Conservation (phyloP, 805 yeast species). For the Jamesozyma spencerorum region DNA sequence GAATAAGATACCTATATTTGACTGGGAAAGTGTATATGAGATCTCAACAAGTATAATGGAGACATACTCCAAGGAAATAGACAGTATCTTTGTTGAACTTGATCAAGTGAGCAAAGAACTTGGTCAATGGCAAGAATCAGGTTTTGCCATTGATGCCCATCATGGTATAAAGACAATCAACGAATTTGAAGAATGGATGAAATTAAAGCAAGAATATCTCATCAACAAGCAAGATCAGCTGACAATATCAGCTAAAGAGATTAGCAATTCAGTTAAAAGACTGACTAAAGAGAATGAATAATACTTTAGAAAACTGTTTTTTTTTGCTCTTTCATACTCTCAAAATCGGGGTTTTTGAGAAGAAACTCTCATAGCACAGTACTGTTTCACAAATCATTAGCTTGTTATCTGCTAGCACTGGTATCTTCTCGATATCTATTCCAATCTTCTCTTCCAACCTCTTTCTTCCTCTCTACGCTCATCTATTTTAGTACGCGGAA, state of each 20-base stretch:
- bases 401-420: no score
- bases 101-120: constrained; percentile 20
- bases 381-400: no score
- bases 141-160: constrained; percentile 26
- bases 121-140: constrained; percentile 29
- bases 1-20: constrained; percentile 8
- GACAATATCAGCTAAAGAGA: constrained; percentile 20
- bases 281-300: constrained; percentile 5
- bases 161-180: constrained; percentile 22
- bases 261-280: constrained; percentile 22
- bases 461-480: no score
- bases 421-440: no score
- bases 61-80: constrained; percentile 22
- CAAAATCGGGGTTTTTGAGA: no score
- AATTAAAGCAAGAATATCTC: constrained; percentile 18
- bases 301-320: no score
- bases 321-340: no score
- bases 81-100: constrained; percentile 14
- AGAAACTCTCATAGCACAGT: no score
- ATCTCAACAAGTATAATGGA: constrained; percentile 25
- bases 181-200: constrained; percentile 24
- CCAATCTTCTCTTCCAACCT: no score
- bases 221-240: constrained; percentile 17
- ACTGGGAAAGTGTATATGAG: constrained; percentile 27
- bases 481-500: no score